Evolutionary conservation across 2,329 filamentous ascomycete genomes (phyloP).

Genomic region (Ophiostoma novo-ulmi): DNA sequence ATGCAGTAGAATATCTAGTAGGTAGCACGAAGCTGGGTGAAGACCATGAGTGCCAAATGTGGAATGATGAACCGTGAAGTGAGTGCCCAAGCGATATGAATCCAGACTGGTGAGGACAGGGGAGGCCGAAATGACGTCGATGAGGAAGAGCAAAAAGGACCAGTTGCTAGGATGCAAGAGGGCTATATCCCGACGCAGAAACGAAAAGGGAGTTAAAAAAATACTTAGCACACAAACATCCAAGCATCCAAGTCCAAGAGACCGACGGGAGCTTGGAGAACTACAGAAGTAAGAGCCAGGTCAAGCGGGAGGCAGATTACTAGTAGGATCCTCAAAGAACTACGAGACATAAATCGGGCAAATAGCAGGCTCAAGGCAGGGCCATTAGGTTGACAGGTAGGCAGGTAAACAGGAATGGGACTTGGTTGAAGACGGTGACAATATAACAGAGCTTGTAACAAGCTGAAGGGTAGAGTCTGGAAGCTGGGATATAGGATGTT

Average conservation of each 20-base stretch:
- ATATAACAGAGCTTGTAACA: neutral
- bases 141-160: neutral
- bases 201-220: neutral
- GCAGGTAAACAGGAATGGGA: neutral
- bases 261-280: neutral
- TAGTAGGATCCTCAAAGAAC: conserved; percentile 3
- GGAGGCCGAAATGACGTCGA: neutral
- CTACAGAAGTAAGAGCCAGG: neutral
- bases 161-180: neutral
- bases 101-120: neutral
- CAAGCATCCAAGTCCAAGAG: neutral
- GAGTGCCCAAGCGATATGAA: neutral
- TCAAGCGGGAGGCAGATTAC: neutral
- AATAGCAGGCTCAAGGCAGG: neutral
- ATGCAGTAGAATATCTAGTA: neutral
- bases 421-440: neutral
- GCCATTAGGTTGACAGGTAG: neutral
- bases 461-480: neutral
- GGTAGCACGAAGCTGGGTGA: neutral
- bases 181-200: neutral
- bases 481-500: neutral
- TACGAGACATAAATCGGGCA: conserved; percentile 1
- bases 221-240: neutral
- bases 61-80: neutral
- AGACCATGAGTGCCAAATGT: neutral